phyloP scores from a whole-genome alignment of 352 stramenopile genomes.

The Peronospora destructor region DNA sequence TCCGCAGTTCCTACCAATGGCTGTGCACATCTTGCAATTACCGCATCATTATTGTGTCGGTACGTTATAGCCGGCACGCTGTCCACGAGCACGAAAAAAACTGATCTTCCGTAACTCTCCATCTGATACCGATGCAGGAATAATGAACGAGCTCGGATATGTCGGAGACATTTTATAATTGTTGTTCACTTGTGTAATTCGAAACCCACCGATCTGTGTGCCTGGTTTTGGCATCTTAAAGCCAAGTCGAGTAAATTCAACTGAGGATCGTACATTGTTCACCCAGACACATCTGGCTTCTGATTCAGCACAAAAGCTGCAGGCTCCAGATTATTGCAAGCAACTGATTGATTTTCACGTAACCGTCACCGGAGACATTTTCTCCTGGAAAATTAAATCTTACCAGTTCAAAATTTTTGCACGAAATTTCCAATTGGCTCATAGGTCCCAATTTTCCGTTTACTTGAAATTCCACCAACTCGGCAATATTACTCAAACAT shows the following conservation, averaged over 20 bases:
- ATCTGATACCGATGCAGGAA: conserved; percentile 89
- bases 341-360: conserved; percentile 59
- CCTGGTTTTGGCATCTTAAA: conserved; percentile 41
- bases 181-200: conserved; percentile 60
- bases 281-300: conserved; percentile 40
- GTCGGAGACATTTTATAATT: conserved; percentile 78
- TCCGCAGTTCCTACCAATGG: conserved; percentile 91
- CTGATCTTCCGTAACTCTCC: conserved; percentile 83
- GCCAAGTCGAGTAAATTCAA: conserved; percentile 52
- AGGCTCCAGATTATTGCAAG: conserved; percentile 45
- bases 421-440: conserved; percentile 74
- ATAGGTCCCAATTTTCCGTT: conserved; percentile 36
- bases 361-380: conserved; percentile 52
- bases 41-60: conserved; percentile 81
- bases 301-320: conserved; percentile 42
- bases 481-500: conserved; percentile 66
- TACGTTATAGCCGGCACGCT: conserved; percentile 91
- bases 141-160: conserved; percentile 81
- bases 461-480: conserved; percentile 54
- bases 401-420: conserved; percentile 83
- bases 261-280: conserved; percentile 47
- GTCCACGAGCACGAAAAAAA: conserved; percentile 88
- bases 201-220: conserved; percentile 45
- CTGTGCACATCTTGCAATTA: conserved; percentile 91
- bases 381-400: conserved; percentile 73